Percentiles rank a stretch among this genome's conserved stretches.
phyloP scores from a whole-genome alignment of 2,329 filamentous ascomycete species.

The Penicillium sp. region DNA sequence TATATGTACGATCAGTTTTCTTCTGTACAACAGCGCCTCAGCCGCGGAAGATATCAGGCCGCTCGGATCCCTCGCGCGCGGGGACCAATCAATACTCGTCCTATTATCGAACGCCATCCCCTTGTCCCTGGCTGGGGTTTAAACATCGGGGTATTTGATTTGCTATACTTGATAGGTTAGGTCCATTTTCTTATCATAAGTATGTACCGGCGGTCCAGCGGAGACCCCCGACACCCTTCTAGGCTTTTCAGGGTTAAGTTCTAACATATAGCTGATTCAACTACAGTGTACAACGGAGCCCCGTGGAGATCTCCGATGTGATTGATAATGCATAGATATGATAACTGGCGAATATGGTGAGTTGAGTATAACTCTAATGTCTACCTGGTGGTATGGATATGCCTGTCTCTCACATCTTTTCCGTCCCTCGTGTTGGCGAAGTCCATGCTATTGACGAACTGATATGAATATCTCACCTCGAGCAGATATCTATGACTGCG shows the following conservation, averaged over 20 bases:
- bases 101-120: not conserved
- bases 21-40: not conserved
- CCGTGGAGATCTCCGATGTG: not conserved
- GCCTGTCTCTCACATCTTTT: not conserved
- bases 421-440: not conserved
- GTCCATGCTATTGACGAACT: not conserved
- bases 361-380: not conserved
- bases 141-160: too few species aligned
- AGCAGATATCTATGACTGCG: constrained; percentile 5
- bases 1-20: not conserved
- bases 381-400: not conserved
- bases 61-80: not conserved
- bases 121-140: not conserved
- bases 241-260: not conserved
- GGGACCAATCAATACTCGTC: not conserved
- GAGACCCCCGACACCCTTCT: not conserved
- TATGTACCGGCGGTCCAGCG: not conserved
- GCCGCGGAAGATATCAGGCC: not conserved
- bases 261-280: not conserved
- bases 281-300: not conserved
- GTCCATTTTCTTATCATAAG: not conserved
- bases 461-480: constrained; percentile 12
- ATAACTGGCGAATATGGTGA: not conserved
- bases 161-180: not conserved
- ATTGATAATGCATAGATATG: not conserved